Conservation (phyloP, 345 rosid genomes). For the Sisymbrium altissimum region DNA sequence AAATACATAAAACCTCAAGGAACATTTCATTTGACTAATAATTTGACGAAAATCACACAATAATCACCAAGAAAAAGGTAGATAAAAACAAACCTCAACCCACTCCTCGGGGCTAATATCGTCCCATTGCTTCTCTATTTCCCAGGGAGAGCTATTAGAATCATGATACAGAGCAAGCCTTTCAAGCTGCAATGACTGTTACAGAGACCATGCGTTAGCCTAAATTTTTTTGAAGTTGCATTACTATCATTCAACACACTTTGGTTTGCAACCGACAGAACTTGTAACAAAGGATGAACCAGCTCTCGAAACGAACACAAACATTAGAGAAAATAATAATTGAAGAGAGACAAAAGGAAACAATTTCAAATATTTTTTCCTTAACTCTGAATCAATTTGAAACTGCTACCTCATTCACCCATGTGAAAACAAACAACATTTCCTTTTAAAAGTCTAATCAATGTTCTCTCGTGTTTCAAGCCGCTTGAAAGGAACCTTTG, state of each 20-base stretch:
- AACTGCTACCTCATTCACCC: slow-evolving; percentile 17
- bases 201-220: slow-evolving; percentile 31
- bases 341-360: slow-evolving; percentile 5
- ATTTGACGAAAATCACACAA: background rate
- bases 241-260: slow-evolving; percentile 16
- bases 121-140: slow-evolving; percentile 81
- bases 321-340: background rate
- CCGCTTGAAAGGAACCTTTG: slow-evolving; percentile 14
- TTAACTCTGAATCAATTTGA: background rate
- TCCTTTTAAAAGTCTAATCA: background rate
- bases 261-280: slow-evolving; percentile 6
- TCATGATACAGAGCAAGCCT: slow-evolving; percentile 97
- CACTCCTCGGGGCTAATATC: slow-evolving; percentile 85
- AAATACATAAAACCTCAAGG: background rate
- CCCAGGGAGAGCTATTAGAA: slow-evolving; percentile 80
- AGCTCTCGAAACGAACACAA: slow-evolving; percentile 13
- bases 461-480: slow-evolving; percentile 4
- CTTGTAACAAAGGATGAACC: background rate
- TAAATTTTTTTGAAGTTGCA: slow-evolving; percentile 7
- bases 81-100: slow-evolving; percentile 71
- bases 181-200: slow-evolving; percentile 89
- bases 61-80: slow-evolving; percentile 6
- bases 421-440: background rate
- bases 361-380: background rate
- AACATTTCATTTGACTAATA: slow-evolving; percentile 12